phyloP scores from a whole-genome alignment of 345 rosid species.

The Moricandia arvensis region DNA sequence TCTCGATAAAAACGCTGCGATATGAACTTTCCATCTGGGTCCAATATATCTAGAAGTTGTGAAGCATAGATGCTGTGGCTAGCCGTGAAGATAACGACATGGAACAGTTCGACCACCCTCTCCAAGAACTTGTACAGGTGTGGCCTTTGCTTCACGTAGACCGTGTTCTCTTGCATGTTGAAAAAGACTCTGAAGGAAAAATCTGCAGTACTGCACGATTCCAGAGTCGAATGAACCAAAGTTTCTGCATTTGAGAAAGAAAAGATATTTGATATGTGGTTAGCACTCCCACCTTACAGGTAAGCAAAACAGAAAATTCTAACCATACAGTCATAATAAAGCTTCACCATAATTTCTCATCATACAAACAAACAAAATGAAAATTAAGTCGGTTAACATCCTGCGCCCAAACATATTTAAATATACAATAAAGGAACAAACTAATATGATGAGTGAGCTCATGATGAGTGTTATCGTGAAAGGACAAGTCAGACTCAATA shows the following conservation, averaged over 20 bases:
- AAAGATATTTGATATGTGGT: not conserved
- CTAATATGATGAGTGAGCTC: too few relatives aligned
- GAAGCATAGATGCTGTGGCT: conserved; percentile 91
- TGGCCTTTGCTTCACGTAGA: conserved; percentile 90
- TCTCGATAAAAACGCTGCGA: conserved; percentile 81
- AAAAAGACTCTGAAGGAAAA: conserved; percentile 81
- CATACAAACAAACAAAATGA: too few relatives aligned
- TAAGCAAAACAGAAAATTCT: too few relatives aligned
- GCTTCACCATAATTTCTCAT: too few relatives aligned
- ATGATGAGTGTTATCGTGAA: not conserved
- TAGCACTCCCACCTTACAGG: too few relatives aligned
- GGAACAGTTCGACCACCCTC: conserved; percentile 80
- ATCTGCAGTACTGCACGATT: conserved; percentile 71
- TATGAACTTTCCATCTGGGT: conserved; percentile 70
- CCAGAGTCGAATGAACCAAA: conserved; percentile 85
- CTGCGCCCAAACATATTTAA: too few relatives aligned
- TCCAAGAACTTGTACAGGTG: conserved; percentile 72
- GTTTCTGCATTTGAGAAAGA: conserved; percentile 60
- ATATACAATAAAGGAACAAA: too few relatives aligned
- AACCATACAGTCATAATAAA: too few relatives aligned
- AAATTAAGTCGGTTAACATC: too few relatives aligned
- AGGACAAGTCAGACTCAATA: not conserved
- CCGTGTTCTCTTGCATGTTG: conserved; percentile 83
- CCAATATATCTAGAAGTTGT: conserved; percentile 78
- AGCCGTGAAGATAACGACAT: conserved; percentile 85